phyloP scores from a whole-genome alignment of 1,139 yeast genomes.

The Zygoascus meyerae region DNA sequence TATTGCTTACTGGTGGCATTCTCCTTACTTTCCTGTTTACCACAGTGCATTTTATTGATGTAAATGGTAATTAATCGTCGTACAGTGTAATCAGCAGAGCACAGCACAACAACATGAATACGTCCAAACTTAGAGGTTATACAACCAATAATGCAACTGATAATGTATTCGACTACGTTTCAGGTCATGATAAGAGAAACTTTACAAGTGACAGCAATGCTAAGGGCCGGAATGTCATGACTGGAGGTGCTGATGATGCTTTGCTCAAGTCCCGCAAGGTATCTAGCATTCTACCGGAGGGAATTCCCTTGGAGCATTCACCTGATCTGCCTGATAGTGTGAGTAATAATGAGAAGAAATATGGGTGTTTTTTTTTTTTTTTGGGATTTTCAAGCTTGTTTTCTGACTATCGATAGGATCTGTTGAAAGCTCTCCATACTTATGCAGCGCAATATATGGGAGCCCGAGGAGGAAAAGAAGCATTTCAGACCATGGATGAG shows the following conservation, averaged over 20 bases:
- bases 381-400: background rate
- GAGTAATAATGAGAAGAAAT: conserved; percentile 2
- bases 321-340: conserved; percentile 11
- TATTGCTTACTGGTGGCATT: too few relatives aligned
- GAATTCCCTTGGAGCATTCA: conserved; percentile 7
- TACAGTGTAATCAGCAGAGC: too few relatives aligned
- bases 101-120: too few relatives aligned
- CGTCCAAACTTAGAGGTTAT: too few relatives aligned
- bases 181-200: too few relatives aligned
- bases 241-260: conserved; percentile 4
- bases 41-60: background rate
- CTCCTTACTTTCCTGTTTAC: background rate
- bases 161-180: too few relatives aligned
- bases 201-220: background rate
- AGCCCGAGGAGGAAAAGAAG: conserved; percentile 5
- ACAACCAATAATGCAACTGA: too few relatives aligned
- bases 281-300: conserved; percentile 2
- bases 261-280: background rate
- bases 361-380: too few relatives aligned
- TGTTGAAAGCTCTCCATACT: conserved; percentile 23
- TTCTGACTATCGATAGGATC: conserved; percentile 13
- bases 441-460: conserved; percentile 18
- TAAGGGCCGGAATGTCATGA: background rate
- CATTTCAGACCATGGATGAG: conserved; percentile 26
- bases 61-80: background rate